Conservation (phyloP, 805 yeast genomes). For the Zygoascus bituminiphila region DNA sequence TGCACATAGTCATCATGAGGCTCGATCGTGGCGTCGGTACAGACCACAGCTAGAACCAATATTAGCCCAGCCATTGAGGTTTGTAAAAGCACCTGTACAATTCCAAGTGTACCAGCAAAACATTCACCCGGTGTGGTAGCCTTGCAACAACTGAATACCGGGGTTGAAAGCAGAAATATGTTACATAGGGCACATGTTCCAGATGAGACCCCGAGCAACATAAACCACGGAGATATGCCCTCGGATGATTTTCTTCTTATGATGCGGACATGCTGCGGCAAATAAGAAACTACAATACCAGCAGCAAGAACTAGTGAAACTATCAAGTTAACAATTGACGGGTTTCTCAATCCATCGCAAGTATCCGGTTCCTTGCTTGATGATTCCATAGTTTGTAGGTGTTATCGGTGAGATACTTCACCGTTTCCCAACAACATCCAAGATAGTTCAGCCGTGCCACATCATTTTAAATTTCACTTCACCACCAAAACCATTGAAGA, state of each 20-base stretch:
- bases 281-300: constrained; percentile 62
- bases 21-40: constrained; percentile 12
- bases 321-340: constrained; percentile 41
- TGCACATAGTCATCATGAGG: constrained; percentile 16
- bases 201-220: constrained; percentile 62
- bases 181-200: constrained; percentile 63
- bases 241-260: constrained; percentile 54
- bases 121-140: constrained; percentile 43
- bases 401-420: too few species aligned
- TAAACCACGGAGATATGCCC: constrained; percentile 67
- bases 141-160: constrained; percentile 56
- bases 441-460: neutral
- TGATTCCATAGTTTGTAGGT: neutral
- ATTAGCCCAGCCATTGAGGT: constrained; percentile 51
- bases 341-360: constrained; percentile 26
- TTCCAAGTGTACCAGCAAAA: constrained; percentile 53
- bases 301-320: constrained; percentile 47
- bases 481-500: too few species aligned
- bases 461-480: too few species aligned
- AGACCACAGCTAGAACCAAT: constrained; percentile 23
- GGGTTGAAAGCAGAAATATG: constrained; percentile 50
- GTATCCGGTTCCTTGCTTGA: neutral
- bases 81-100: constrained; percentile 60
- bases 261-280: constrained; percentile 67
- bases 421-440: too few species aligned